These are phyloP conservation scores for Antrodiella citrinella DNA, from an alignment of 768 basidiomycete species.

Conservation along the genomic window DNA sequence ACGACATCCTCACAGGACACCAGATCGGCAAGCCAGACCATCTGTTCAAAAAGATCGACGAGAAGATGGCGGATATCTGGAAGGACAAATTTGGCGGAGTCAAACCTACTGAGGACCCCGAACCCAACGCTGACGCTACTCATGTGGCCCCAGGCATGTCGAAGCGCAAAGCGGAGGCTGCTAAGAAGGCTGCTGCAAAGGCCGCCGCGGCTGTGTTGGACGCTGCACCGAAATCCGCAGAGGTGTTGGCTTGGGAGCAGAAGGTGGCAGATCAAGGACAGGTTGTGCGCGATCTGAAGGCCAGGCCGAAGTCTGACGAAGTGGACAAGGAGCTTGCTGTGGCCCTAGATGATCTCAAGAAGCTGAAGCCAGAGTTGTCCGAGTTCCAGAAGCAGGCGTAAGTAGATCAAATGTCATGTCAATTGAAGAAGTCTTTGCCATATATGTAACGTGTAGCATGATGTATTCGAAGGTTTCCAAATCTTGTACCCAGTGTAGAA, in stretches of 20 bases:
- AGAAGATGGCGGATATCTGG: conserved; percentile 82
- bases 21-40: conserved; percentile 79
- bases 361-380: conserved; percentile 52
- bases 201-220: conserved; percentile 28
- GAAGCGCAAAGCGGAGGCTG: conserved; percentile 42
- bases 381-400: conserved; percentile 15
- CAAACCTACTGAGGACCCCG: conserved; percentile 30
- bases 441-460: neutral
- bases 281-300: conserved; percentile 65
- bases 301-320: conserved; percentile 49
- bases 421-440: neutral
- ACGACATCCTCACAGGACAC: conserved; percentile 86
- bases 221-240: conserved; percentile 59
- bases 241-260: conserved; percentile 63
- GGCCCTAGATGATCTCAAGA: conserved; percentile 59
- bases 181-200: conserved; percentile 37
- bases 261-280: conserved; percentile 73
- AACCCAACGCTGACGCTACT: conserved; percentile 32
- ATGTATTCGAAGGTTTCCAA: neutral
- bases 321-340: conserved; percentile 52
- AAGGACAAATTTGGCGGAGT: conserved; percentile 70
- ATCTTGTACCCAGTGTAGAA: neutral
- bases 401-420: neutral
- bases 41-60: conserved; percentile 91
- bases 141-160: conserved; percentile 41